Conservation (phyloP, 768 basidiomycete species). For the Macrolepiota dolichaula region DNA sequence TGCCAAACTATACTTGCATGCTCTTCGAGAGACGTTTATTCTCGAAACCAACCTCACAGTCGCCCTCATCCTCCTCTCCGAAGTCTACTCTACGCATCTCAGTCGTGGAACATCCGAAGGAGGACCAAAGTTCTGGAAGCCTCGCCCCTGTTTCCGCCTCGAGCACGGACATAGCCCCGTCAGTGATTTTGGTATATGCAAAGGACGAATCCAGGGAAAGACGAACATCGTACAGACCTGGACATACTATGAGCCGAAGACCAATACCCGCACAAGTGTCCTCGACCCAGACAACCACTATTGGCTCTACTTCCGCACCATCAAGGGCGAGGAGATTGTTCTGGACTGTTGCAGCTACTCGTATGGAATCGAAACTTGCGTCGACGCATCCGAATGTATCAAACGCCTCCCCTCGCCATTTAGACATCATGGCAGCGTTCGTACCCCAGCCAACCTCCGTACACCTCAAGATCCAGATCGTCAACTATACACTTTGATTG, state of each 20-base stretch:
- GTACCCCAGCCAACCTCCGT: slow-evolving; percentile 4
- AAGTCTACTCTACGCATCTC: slow-evolving; percentile 1
- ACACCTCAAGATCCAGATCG: background rate
- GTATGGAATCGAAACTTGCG: slow-evolving; percentile 2
- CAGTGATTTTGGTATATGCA: slow-evolving; percentile 41
- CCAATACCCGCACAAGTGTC: slow-evolving; percentile 23
- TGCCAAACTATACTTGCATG: background rate
- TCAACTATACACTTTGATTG: background rate
- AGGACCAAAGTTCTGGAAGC: background rate
- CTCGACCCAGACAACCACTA: slow-evolving; percentile 45
- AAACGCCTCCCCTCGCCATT: background rate
- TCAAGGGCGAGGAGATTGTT: slow-evolving; percentile 34
- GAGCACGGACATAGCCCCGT: slow-evolving; percentile 35
- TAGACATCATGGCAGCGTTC: background rate
- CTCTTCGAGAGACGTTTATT: background rate
- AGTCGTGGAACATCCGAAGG: background rate
- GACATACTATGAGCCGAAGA: slow-evolving; percentile 18
- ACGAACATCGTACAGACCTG: background rate
- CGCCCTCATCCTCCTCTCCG: background rate
- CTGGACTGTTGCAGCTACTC: slow-evolving; percentile 28
- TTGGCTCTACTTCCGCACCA: slow-evolving; percentile 47
- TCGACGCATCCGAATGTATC: background rate
- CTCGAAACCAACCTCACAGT: background rate
- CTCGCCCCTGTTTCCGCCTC: slow-evolving; percentile 25
- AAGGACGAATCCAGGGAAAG: slow-evolving; percentile 30